These are phyloP conservation scores for Yamadazyma conglobata DNA, from an alignment of 1,139 yeast species.

Conservation along the genomic window DNA sequence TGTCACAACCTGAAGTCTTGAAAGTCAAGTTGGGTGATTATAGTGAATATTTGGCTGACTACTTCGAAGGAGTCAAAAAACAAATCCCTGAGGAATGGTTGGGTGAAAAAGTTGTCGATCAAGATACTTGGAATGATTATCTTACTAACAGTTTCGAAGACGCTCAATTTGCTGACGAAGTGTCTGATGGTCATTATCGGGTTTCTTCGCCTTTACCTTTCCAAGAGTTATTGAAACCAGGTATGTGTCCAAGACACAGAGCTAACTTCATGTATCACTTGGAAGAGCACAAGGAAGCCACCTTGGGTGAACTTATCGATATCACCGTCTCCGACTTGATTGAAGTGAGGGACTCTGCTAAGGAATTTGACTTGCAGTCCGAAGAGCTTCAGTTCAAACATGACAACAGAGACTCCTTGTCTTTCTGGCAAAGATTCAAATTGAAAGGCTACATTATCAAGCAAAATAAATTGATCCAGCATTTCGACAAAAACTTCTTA, in stretches of 20 bases:
- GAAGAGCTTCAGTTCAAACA: constrained; percentile 31
- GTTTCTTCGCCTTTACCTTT: constrained; percentile 18
- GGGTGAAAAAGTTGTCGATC: constrained; percentile 15
- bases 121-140: constrained; percentile 17
- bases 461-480: constrained; percentile 45
- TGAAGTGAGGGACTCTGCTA: constrained; percentile 25
- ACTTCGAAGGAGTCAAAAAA: constrained; percentile 26
- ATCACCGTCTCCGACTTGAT: constrained; percentile 25
- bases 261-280: constrained; percentile 12
- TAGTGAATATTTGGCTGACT: constrained; percentile 27
- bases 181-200: constrained; percentile 24
- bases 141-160: constrained; percentile 20
- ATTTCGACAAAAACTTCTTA: constrained; percentile 66
- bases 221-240: constrained; percentile 20
- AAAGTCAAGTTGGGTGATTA: constrained; percentile 36
- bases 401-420: constrained; percentile 31
- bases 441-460: constrained; percentile 30
- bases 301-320: constrained; percentile 28
- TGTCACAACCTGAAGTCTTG: constrained; percentile 54
- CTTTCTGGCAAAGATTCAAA: constrained; percentile 41
- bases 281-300: constrained; percentile 13
- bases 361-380: constrained; percentile 35
- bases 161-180: constrained; percentile 18
- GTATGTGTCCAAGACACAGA: constrained; percentile 10
- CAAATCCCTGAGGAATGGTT: constrained; percentile 36